Percentiles rank a stretch among this genome's conserved stretches.
These are phyloP conservation scores for Cyphellophora europaea DNA, from an alignment of 2,329 filamentous ascomycete species.

Conservation along the genomic window DNA sequence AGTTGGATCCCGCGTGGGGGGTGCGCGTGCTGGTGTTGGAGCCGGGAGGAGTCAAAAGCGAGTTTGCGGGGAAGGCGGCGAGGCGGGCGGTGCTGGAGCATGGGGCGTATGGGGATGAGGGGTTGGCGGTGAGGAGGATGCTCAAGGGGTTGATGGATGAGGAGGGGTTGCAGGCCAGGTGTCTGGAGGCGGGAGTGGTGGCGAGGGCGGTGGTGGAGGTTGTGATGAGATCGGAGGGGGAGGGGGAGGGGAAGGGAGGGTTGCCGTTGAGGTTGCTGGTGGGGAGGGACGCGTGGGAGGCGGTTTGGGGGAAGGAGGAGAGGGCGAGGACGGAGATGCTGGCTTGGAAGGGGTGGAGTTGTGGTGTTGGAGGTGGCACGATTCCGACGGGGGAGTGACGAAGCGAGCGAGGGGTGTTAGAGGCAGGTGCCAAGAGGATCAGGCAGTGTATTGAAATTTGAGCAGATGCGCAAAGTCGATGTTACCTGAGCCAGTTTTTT, in stretches of 20 bases:
- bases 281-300: constrained; percentile 22
- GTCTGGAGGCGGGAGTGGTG: neutral
- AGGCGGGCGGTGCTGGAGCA: too few species aligned
- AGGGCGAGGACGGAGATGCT: neutral
- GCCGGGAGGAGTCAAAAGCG: constrained; percentile 54
- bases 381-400: too few species aligned
- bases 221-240: too few species aligned
- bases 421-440: too few species aligned
- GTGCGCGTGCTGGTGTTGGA: constrained; percentile 58
- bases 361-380: too few species aligned
- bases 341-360: neutral
- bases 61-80: constrained; percentile 18
- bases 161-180: constrained; percentile 26
- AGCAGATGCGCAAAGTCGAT: too few species aligned
- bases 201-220: neutral
- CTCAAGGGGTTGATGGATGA: neutral
- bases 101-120: constrained; percentile 21
- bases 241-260: constrained; percentile 22
- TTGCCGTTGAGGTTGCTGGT: constrained; percentile 26
- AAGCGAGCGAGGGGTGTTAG: too few species aligned
- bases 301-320: neutral
- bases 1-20: constrained; percentile 54
- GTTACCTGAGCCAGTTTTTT: too few species aligned
- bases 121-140: constrained; percentile 17
- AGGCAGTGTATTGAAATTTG: too few species aligned